phyloP scores from a whole-genome alignment of 352 stramenopile species.

The Blastocystis sp. region DNA sequence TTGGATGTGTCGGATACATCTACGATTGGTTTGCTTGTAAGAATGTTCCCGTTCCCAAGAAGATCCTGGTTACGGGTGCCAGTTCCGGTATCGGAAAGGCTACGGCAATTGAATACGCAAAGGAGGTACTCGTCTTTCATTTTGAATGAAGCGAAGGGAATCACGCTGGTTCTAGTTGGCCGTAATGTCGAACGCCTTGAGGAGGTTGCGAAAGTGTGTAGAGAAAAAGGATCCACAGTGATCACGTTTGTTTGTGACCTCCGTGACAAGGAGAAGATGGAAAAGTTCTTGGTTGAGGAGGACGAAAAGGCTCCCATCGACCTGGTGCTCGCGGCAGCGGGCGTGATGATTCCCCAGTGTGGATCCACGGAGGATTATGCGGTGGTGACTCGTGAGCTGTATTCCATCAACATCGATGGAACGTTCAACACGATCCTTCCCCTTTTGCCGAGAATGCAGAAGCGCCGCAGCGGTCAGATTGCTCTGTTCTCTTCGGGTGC shows the following conservation, averaged over 20 bases:
- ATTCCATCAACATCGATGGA: conserved; percentile 51
- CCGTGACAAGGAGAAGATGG: conserved; percentile 15
- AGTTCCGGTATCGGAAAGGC: conserved; percentile 37
- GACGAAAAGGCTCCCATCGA: conserved; percentile 37
- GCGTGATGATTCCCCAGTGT: conserved; percentile 44
- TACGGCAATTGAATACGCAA: conserved; percentile 54
- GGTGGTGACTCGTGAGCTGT: background rate
- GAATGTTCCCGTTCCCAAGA: conserved; percentile 28
- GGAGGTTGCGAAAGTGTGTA: background rate
- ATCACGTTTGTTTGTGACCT: conserved; percentile 31
- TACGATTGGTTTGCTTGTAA: conserved; percentile 44
- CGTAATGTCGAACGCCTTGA: conserved; percentile 31
- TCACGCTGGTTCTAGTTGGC: conserved; percentile 18
- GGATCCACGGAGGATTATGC: background rate
- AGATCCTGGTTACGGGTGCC: conserved; percentile 57
- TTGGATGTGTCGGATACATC: conserved; percentile 30
- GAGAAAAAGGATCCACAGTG: conserved; percentile 21
- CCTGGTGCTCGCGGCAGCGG: conserved; percentile 37
- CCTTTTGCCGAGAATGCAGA: conserved; percentile 39
- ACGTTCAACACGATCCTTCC: conserved; percentile 54
- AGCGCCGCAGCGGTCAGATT: conserved; percentile 32
- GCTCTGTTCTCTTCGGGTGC: conserved; percentile 4
- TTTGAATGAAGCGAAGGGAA: background rate
- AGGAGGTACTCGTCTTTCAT: background rate
- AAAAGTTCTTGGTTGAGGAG: background rate